Evolutionary conservation across 495 filamentous ascomycete species (phyloP).

Genomic region (Gamarada debralockiae): DNA sequence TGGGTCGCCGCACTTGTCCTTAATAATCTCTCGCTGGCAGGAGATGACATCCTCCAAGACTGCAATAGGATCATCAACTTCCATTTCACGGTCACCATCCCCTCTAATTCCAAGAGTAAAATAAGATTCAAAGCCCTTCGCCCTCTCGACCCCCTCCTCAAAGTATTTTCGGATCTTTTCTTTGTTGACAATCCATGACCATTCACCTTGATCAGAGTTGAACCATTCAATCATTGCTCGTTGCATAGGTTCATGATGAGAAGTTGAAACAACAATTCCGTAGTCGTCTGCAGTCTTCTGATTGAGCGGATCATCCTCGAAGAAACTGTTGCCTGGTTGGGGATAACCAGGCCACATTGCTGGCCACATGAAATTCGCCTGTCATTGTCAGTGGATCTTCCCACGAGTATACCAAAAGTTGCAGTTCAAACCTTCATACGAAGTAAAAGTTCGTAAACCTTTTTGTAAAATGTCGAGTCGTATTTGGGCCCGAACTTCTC

Average conservation of each 20-base stretch:
- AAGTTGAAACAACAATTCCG: constrained; percentile 65
- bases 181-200: constrained; percentile 65
- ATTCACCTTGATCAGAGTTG: constrained; percentile 51
- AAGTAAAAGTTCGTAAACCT: constrained; percentile 67
- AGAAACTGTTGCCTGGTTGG: constrained; percentile 51
- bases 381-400: not conserved
- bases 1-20: constrained; percentile 48
- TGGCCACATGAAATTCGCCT: constrained; percentile 72
- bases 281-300: constrained; percentile 64
- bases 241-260: constrained; percentile 69
- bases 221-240: constrained; percentile 62
- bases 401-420: too few relatives aligned
- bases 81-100: constrained; percentile 55
- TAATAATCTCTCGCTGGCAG: constrained; percentile 53
- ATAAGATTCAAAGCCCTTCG: constrained; percentile 55
- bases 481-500: constrained; percentile 55
- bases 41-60: constrained; percentile 54
- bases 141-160: constrained; percentile 55
- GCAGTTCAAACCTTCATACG: constrained; percentile 39
- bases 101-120: constrained; percentile 74
- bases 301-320: constrained; percentile 61
- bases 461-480: constrained; percentile 60
- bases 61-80: constrained; percentile 44
- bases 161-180: constrained; percentile 61
- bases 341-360: constrained; percentile 49